phyloP scores from a whole-genome alignment of 371 early-diverging fungal species.

The Mortierella sp. region DNA sequence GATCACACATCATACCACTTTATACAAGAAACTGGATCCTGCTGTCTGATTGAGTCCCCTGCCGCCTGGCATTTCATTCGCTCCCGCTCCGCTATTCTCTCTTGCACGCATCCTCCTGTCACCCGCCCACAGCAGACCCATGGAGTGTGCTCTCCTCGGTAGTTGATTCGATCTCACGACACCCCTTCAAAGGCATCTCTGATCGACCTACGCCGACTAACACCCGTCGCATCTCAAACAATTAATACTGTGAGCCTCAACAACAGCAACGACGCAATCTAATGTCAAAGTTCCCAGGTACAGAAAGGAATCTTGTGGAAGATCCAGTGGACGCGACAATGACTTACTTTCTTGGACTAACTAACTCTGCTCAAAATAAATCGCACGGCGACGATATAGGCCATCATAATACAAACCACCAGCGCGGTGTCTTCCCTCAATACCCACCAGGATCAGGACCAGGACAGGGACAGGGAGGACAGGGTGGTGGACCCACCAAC shows the following conservation, averaged over 20 bases:
- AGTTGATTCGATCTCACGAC: slow-evolving; percentile 10
- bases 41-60: neutral
- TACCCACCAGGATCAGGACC: slow-evolving; percentile 51
- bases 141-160: neutral
- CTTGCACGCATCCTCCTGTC: neutral
- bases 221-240: neutral
- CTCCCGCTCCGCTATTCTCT: neutral
- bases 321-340: neutral
- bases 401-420: slow-evolving; percentile 34
- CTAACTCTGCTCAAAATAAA: neutral
- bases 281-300: slow-evolving; percentile 14
- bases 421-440: slow-evolving; percentile 40
- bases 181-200: neutral
- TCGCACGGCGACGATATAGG: slow-evolving; percentile 5
- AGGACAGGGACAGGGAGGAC: slow-evolving; percentile 24
- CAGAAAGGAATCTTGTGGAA: neutral
- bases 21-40: neutral
- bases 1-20: neutral
- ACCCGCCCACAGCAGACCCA: neutral
- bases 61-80: neutral
- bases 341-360: neutral
- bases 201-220: neutral
- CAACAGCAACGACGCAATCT: neutral
- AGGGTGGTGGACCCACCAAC: slow-evolving; percentile 25
- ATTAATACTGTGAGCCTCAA: neutral